Conservation (phyloP, 202 grass and related monocot species). For the Zoysia matrella region DNA sequence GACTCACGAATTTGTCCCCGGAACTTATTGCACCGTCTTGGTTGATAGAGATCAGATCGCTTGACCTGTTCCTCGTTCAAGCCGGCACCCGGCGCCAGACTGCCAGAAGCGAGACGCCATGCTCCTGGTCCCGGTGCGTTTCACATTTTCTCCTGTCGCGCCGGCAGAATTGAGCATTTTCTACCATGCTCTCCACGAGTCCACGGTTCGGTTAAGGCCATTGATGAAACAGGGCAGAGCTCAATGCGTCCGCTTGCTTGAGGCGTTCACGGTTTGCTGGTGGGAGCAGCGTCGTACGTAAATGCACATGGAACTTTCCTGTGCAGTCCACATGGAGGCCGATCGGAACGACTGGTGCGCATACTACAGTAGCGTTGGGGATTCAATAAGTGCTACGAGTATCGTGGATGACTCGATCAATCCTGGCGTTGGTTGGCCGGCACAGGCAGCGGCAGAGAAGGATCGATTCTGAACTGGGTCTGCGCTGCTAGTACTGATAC, state of each 20-base stretch:
- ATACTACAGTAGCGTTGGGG: too few species aligned
- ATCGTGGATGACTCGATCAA: too few species aligned
- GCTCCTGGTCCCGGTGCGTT: slow-evolving; percentile 19
- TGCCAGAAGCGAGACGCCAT: neutral
- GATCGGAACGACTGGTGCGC: too few species aligned
- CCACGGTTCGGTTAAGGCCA: neutral
- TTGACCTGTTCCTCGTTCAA: neutral
- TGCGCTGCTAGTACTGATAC: too few species aligned
- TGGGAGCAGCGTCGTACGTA: slow-evolving; percentile 20
- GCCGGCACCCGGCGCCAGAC: neutral
- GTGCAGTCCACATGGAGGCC: too few species aligned
- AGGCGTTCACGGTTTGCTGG: slow-evolving; percentile 27
- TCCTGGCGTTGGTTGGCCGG: too few species aligned
- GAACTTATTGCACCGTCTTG: slow-evolving; percentile 64
- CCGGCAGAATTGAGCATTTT: neutral
- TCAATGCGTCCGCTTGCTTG: neutral
- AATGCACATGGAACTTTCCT: slow-evolving; percentile 7
- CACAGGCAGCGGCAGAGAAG: too few species aligned
- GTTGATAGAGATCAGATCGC: slow-evolving; percentile 20
- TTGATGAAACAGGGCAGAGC: neutral
- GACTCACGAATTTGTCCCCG: neutral
- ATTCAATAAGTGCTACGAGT: too few species aligned
- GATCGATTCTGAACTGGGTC: too few species aligned
- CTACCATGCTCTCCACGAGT: neutral
- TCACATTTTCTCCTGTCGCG: neutral